These are phyloP conservation scores for Ceratocystis colombiana DNA, from an alignment of 2,329 filamentous ascomycete species.

Conservation along the genomic window DNA sequence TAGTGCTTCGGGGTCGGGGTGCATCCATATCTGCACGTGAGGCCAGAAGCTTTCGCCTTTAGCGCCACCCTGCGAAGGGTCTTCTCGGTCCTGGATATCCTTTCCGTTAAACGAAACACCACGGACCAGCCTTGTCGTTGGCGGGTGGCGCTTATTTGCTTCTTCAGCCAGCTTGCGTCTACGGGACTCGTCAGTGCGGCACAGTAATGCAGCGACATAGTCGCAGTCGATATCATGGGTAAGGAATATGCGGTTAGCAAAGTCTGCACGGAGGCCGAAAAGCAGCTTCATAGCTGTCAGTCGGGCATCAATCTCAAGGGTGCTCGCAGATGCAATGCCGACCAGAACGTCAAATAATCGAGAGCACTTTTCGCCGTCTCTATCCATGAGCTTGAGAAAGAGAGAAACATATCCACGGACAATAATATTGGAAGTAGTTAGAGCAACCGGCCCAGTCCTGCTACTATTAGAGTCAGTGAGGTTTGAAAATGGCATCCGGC, in stretches of 20 bases:
- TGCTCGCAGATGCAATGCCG: slow-evolving; percentile 49
- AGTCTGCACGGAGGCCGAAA: slow-evolving; percentile 75
- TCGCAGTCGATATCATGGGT: slow-evolving; percentile 60
- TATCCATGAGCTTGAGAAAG: slow-evolving; percentile 63
- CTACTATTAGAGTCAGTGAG: slow-evolving; percentile 27
- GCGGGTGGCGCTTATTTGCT: slow-evolving; percentile 19
- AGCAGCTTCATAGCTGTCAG: slow-evolving; percentile 67
- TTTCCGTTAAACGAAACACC: slow-evolving; percentile 45
- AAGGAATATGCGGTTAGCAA: slow-evolving; percentile 64
- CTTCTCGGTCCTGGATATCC: slow-evolving; percentile 37
- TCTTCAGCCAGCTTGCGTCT: slow-evolving; percentile 45
- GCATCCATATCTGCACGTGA: slow-evolving; percentile 48
- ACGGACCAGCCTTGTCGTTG: slow-evolving; percentile 36
- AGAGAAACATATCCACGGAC: slow-evolving; percentile 61
- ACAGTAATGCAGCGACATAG: slow-evolving; percentile 60
- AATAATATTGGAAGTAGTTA: slow-evolving; percentile 59
- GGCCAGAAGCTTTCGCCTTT: slow-evolving; percentile 33
- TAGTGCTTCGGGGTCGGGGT: slow-evolving; percentile 47
- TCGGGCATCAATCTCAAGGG: slow-evolving; percentile 57
- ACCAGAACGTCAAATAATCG: slow-evolving; percentile 54
- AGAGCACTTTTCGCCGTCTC: slow-evolving; percentile 53
- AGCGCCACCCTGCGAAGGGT: slow-evolving; percentile 34
- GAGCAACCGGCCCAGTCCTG: slow-evolving; percentile 26
- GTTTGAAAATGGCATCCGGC: slow-evolving; percentile 27
- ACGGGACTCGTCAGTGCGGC: slow-evolving; percentile 49